Percentiles rank a stretch among this genome's conserved stretches.
Evolutionary conservation across 23 red algal species (phyloP).

Genomic region (Gracilaria gracilis): DNA sequence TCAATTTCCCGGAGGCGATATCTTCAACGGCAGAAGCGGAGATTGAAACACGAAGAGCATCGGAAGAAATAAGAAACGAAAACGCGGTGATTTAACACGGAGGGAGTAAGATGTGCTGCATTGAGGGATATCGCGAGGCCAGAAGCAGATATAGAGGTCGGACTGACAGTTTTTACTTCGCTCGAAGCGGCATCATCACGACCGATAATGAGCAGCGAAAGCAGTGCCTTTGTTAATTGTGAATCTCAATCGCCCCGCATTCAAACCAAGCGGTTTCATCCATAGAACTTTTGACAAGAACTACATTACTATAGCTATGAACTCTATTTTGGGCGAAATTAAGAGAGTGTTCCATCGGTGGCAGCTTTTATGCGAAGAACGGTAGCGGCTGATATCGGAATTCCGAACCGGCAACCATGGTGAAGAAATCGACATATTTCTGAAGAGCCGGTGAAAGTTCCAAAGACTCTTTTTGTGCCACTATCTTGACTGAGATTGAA

Average conservation of each 20-base stretch:
- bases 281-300: conserved; percentile 51
- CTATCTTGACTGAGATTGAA: conserved; percentile 21
- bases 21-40: no score
- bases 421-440: conserved; percentile 68
- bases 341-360: conserved; percentile 68
- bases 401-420: conserved; percentile 82
- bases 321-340: conserved; percentile 85
- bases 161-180: conserved; percentile 72
- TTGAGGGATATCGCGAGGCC: conserved; percentile 81
- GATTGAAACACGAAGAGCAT: no score
- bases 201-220: conserved; percentile 91
- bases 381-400: conserved; percentile 95
- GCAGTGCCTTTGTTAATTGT: conserved; percentile 96
- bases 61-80: no score
- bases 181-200: conserved; percentile 66
- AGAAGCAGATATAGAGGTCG: conserved; percentile 79
- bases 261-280: conserved; percentile 24
- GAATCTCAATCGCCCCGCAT: conserved; percentile 91
- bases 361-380: conserved; percentile 83
- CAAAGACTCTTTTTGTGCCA: conserved; percentile 34
- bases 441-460: conserved; percentile 78
- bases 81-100: no score
- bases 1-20: no score
- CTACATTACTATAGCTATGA: conserved; percentile 56
- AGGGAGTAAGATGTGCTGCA: no score